phyloP scores from a whole-genome alignment of 371 early-diverging fungal genomes.

The Chytridiales sp. region DNA sequence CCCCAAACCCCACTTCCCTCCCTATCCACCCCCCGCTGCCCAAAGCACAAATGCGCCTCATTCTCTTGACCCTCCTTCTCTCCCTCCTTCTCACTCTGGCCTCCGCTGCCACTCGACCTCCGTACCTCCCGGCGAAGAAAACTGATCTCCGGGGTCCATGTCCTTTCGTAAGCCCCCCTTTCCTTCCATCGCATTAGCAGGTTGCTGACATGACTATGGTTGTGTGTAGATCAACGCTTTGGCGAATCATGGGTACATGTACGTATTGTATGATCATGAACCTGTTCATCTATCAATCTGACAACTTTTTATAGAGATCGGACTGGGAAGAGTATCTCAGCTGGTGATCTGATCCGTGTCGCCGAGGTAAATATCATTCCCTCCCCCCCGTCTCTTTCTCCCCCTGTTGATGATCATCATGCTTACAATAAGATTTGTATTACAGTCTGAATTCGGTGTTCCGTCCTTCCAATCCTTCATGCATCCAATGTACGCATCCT shows the following conservation, averaged over 20 bases:
- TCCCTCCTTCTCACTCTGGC: neutral
- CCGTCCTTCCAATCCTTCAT: constrained; percentile 17
- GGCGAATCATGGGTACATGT: constrained; percentile 19
- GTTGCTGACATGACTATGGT: neutral
- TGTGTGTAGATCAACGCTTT: constrained; percentile 15
- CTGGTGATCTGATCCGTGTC: constrained; percentile 12
- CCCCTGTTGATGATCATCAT: too few relatives aligned
- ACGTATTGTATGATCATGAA: neutral
- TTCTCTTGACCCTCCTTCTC: neutral
- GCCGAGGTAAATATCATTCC: constrained; percentile 16
- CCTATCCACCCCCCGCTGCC: too few relatives aligned
- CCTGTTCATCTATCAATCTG: neutral
- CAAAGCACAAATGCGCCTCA: too few relatives aligned
- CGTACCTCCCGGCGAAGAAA: constrained; percentile 8
- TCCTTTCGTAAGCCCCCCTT: constrained; percentile 1
- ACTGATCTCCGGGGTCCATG: neutral
- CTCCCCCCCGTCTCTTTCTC: too few relatives aligned
- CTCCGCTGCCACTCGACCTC: neutral
- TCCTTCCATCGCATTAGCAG: neutral
- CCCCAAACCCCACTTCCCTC: too few relatives aligned
- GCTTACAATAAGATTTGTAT: too few relatives aligned
- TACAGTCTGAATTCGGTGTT: neutral
- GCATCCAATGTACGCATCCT: constrained; percentile 5
- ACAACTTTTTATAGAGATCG: constrained; percentile 1
- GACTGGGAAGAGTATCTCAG: constrained; percentile 5